Evolutionary conservation across 768 basidiomycete species (phyloP).

Genomic region (Suillus fuscotomentosus): DNA sequence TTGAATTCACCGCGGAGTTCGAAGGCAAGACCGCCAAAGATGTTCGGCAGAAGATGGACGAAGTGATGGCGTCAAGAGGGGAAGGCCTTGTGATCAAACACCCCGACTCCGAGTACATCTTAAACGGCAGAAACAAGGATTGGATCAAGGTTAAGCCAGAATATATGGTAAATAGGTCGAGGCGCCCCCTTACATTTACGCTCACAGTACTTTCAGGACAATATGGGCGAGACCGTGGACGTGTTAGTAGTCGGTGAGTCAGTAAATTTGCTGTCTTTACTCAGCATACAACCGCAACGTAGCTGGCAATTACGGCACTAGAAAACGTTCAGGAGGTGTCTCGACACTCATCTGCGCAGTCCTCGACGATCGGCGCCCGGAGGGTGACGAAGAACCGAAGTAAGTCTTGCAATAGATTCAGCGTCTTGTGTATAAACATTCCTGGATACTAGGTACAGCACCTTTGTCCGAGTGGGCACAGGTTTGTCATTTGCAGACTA

Average conservation of each 20-base stretch:
- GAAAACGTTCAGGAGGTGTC: slow-evolving; percentile 84
- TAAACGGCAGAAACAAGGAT: slow-evolving; percentile 85
- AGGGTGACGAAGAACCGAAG: slow-evolving; percentile 62
- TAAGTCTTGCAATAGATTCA: slow-evolving; percentile 27
- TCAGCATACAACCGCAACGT: not conserved
- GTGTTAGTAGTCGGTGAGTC: slow-evolving; percentile 81
- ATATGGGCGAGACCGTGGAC: slow-evolving; percentile 91
- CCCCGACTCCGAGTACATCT: slow-evolving; percentile 70
- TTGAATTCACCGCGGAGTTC: slow-evolving; percentile 76
- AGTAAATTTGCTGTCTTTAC: not conserved
- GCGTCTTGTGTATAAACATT: not conserved
- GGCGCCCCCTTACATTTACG: not conserved
- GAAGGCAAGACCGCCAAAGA: slow-evolving; percentile 80
- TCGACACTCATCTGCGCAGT: slow-evolving; percentile 91
- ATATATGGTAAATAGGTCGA: slow-evolving; percentile 60
- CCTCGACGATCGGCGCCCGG: slow-evolving; percentile 62
- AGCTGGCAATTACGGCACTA: slow-evolving; percentile 88
- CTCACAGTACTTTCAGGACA: slow-evolving; percentile 51
- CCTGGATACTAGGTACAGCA: slow-evolving; percentile 59
- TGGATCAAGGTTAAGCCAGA: slow-evolving; percentile 97
- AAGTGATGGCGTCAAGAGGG: slow-evolving; percentile 80
- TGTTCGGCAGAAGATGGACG: slow-evolving; percentile 76
- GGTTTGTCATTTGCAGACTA: slow-evolving; percentile 88
- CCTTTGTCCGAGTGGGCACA: slow-evolving; percentile 88
- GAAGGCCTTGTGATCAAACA: slow-evolving; percentile 95